Evolutionary conservation across 2,329 filamentous ascomycete species (phyloP).

Genomic region (Diaporthe citrichinensis): DNA sequence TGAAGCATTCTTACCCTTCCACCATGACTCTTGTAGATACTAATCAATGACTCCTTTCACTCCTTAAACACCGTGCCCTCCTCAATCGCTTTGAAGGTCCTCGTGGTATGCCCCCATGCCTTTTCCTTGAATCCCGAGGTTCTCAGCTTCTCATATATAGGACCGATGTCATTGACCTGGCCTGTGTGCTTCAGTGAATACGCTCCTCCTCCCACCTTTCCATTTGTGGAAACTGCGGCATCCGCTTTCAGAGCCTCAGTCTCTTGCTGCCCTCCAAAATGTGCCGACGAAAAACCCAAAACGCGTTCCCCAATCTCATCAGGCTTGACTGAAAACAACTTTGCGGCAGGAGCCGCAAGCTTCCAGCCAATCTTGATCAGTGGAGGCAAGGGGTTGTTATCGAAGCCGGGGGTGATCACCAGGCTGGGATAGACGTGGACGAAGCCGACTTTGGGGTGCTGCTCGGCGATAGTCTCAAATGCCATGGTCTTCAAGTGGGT

Average conservation of each 20-base stretch:
- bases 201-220: neutral
- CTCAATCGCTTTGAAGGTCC: neutral
- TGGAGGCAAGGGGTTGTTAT: neutral
- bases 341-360: neutral
- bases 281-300: neutral
- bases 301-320: slow-evolving; percentile 1
- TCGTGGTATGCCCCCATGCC: neutral
- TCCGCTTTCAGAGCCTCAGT: neutral
- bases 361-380: neutral
- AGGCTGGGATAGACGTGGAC: slow-evolving; percentile 3
- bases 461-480: neutral
- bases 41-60: neutral
- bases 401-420: neutral
- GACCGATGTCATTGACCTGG: neutral
- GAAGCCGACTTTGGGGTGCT: neutral
- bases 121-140: neutral
- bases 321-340: neutral
- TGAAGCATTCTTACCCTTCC: neutral
- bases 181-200: neutral
- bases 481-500: slow-evolving; percentile 5
- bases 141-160: neutral
- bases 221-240: neutral
- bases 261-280: neutral
- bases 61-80: neutral
- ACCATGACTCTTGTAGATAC: too few species aligned